Evolutionary conservation across 1,284 basidiomycete species (phyloP).

Genomic region (Apiotrichum brassicae): DNA sequence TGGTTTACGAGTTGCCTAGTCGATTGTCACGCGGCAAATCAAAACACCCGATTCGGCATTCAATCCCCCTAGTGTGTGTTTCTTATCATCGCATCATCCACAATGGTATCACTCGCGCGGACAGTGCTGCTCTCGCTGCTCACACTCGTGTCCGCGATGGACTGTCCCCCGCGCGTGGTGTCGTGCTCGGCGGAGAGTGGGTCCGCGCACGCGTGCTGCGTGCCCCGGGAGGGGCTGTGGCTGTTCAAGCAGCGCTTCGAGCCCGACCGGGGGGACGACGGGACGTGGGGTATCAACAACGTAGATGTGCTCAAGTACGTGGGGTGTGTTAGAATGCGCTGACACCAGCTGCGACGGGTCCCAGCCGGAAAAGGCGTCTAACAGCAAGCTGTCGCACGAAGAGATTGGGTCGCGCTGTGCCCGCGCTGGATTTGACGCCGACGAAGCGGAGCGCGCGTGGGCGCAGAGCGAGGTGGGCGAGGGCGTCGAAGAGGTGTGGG

Average conservation of each 20-base stretch:
- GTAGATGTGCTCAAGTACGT: constrained; percentile 41
- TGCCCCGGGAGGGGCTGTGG: constrained; percentile 38
- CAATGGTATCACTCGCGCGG: too few relatives aligned
- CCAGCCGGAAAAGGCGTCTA: neutral
- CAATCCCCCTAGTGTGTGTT: too few relatives aligned
- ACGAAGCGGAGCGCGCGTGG: constrained; percentile 42
- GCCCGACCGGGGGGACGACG: constrained; percentile 39
- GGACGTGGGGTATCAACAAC: constrained; percentile 43
- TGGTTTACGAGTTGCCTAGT: too few relatives aligned
- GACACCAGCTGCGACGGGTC: constrained; percentile 16
- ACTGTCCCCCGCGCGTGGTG: constrained; percentile 1
- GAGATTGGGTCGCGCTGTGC: constrained; percentile 38
- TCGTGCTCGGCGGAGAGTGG: constrained; percentile 26
- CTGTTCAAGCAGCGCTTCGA: constrained; percentile 43
- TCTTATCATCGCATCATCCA: too few relatives aligned
- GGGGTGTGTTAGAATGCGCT: neutral
- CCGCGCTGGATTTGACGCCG: constrained; percentile 27
- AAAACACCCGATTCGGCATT: too few relatives aligned
- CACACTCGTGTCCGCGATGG: too few relatives aligned
- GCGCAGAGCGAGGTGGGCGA: constrained; percentile 45
- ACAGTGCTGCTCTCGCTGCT: too few relatives aligned
- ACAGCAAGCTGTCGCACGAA: constrained; percentile 30
- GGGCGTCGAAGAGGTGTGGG: constrained; percentile 46
- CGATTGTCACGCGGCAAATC: too few relatives aligned
- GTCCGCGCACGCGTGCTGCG: constrained; percentile 33